Base-by-base conservation (phyloP, 805 yeast species). In the Pichia phayaonensis region DNA sequence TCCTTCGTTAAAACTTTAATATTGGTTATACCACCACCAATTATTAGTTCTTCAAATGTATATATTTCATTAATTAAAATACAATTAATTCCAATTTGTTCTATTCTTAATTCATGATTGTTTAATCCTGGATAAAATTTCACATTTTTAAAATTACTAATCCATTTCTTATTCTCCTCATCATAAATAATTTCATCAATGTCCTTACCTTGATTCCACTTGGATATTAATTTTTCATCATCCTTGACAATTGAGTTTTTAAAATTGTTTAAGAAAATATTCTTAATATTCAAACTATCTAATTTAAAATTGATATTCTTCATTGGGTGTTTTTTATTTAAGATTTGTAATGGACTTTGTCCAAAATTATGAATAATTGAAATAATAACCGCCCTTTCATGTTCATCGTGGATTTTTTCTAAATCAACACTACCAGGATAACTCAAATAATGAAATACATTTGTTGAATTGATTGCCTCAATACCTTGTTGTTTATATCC, bases 321-420 rank as follows among this genome's bases (percentile, higher is more conserved):
- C 24, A 61, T 55, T 1, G 85, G 83, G 64, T 89, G 96, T 0
- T 90, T 84, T 47, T 75, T 76, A 18, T 68, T 70, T 58, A 90
- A 87, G 12, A 90, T 68, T 57, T 84, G 86, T 45, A 76, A 61
- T 1, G 97, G 97, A 0, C 95, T 89, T 62, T 89, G 97, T 0
- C 97, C 97, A 72, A 89, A 89, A 65, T 89, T 89, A 62, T 90
- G 94, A 47, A 89, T 89, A 58, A 86, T 85, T 1, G 95, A 90
- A 22, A 88, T 84, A 3, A 85, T 74, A 1, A 95, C 92, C 39
- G 81, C 72, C 55, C 83, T 75, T 64, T 89, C 95, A 54, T 76
- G 73, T 38, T 81, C 88, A 61, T 88, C 90, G 53, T 78, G 73
- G 50, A 89, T 83, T 22, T 73, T 74, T 54, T 87, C 95, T 48